phyloP scores from a whole-genome alignment of 331 rosid species.

The Rhamnella rubrinervis region DNA sequence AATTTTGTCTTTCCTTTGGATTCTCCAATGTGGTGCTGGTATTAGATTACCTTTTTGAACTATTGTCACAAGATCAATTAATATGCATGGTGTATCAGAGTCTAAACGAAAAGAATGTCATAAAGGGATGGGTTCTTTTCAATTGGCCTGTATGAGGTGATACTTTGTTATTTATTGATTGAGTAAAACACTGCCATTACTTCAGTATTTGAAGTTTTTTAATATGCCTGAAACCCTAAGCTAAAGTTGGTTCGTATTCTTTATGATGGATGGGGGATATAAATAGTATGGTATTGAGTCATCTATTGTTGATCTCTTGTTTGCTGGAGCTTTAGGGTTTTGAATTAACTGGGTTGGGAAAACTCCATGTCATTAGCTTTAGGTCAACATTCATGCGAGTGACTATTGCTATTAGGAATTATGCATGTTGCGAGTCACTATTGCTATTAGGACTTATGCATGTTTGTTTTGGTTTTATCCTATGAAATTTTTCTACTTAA shows the following conservation, averaged over 20 bases:
- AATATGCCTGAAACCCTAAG: background rate
- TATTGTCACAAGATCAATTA: background rate
- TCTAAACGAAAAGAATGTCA: background rate
- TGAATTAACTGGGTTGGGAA: background rate
- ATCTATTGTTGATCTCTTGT: background rate
- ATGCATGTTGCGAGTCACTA: too few relatives aligned
- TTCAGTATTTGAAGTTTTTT: background rate
- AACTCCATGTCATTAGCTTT: too few relatives aligned
- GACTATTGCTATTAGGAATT: too few relatives aligned
- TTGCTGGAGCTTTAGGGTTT: background rate
- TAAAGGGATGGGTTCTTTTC: background rate
- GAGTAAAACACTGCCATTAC: background rate
- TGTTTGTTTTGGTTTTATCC: too few relatives aligned
- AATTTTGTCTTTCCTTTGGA: background rate
- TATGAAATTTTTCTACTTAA: too few relatives aligned
- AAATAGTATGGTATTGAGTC: too few relatives aligned
- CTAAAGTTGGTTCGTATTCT: background rate
- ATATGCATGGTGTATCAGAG: background rate
- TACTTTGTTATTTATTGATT: background rate
- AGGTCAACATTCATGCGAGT: too few relatives aligned
- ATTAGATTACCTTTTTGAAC: constrained; percentile 1
- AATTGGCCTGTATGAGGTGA: background rate
- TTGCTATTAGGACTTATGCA: too few relatives aligned
- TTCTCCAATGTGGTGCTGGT: constrained; percentile 1
- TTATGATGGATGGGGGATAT: background rate